Base-by-base conservation (phyloP, 202 grass and related monocot genomes). In the Dendrocalamus latiflorus region DNA sequence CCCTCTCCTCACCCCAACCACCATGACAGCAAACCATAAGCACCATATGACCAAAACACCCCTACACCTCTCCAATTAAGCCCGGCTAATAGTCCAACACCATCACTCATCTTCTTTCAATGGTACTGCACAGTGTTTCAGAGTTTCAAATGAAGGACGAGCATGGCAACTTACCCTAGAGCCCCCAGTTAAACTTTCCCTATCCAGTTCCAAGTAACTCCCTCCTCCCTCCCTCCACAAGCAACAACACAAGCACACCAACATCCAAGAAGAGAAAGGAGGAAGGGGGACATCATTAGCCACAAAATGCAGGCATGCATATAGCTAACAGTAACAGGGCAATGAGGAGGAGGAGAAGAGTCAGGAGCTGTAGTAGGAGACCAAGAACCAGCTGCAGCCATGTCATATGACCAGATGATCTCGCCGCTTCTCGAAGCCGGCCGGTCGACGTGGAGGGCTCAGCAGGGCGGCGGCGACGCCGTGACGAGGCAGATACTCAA, bases 401-500 rank as follows among this genome's bases (percentile, higher is more conserved):
- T 85, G 81, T 78, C 82, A 68, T 81, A 78, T 68, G 78, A 85
- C 50, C 82, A 90, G 83, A 85, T 88, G 82, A 42, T 85, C 3
- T 50, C 72, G 24, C 70, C 82, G 72, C 72, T 87, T 18, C 61
- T 88, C 6, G 68, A 68, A 0, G 83, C 60, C 3, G 63, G 75
- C 15, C 76, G 26, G 68, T 34, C 83, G 75, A 33, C 77, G 72
- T 88, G 86, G 90, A 66, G 61, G 6, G 50, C 63, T 4, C 83
- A 74, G 49, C 80, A 41, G 37, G 77, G 76, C 63, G 73, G 76
- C 63, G 69, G 85, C 72, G 91, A 93, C 22, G 87, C 81, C 13
- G 88, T 93, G 82, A 90, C 85, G 75, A 81, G 86, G 71, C 80
- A 91, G 74, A 94, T 99, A 70, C 91, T 99, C 78, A 94, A 92